These are phyloP conservation scores for Thymus quinquecostatus DNA, from an alignment of 257 asterid genomes.

Conservation along the genomic window DNA sequence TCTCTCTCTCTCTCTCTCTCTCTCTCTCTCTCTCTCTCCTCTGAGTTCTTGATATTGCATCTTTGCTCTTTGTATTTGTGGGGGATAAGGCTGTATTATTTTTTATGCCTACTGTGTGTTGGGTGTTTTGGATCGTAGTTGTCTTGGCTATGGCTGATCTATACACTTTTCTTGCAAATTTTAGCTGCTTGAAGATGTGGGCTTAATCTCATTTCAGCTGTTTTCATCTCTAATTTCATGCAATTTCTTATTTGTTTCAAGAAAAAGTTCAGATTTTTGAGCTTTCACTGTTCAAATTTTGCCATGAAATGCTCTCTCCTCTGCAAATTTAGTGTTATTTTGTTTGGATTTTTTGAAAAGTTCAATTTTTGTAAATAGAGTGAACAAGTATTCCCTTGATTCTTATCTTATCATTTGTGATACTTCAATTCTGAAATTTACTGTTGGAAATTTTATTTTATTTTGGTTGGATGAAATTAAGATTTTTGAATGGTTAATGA, in stretches of 20 bases:
- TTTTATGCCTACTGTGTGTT: slow-evolving; percentile 17
- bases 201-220: too few species aligned
- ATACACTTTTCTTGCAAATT: too few species aligned
- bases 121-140: slow-evolving; percentile 32
- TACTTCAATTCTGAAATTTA: not conserved
- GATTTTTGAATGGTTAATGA: not conserved
- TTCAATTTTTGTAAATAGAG: too few species aligned
- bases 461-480: not conserved
- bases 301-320: slow-evolving; percentile 7
- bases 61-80: slow-evolving; percentile 27
- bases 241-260: slow-evolving; percentile 6
- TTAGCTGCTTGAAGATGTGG: too few species aligned
- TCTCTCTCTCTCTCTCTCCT: slow-evolving; percentile 2
- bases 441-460: not conserved
- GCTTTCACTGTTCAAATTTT: slow-evolving; percentile 18
- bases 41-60: slow-evolving; percentile 18
- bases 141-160: slow-evolving; percentile 36
- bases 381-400: not conserved
- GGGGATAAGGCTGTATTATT: slow-evolving; percentile 22
- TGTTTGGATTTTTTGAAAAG: too few species aligned
- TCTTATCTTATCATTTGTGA: slow-evolving; percentile 9
- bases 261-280: slow-evolving; percentile 13
- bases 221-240: too few species aligned
- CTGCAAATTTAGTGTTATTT: too few species aligned
- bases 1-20: too few species aligned